A percentile compares a stretch with the other conserved stretches of the same genome.
phyloP scores from a whole-genome alignment of 2,329 filamentous ascomycete genomes.

The Talaromyces sp. region DNA sequence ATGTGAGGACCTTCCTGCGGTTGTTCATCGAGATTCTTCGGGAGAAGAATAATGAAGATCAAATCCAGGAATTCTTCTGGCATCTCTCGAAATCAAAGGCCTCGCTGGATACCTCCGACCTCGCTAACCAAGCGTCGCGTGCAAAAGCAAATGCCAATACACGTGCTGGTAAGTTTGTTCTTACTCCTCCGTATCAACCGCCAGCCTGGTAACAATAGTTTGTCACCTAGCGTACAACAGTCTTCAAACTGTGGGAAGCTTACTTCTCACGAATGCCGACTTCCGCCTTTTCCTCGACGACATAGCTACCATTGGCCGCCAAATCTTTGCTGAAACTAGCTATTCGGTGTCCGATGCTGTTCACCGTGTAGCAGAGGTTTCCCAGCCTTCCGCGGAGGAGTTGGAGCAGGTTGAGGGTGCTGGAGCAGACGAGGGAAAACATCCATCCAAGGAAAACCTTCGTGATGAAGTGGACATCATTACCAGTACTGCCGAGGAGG shows the following conservation, averaged over 20 bases:
- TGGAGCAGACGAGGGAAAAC: conserved; percentile 40
- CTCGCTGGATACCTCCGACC: conserved; percentile 60
- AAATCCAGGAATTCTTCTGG: conserved; percentile 91
- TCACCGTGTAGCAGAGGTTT: conserved; percentile 64
- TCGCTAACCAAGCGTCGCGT: conserved; percentile 56
- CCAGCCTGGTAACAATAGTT: not conserved
- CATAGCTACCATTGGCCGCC: conserved; percentile 68
- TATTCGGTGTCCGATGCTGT: conserved; percentile 72
- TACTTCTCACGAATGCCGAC: conserved; percentile 85
- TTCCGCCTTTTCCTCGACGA: conserved; percentile 84
- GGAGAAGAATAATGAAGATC: conserved; percentile 77
- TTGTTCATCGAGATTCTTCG: conserved; percentile 76
- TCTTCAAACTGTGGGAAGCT: conserved; percentile 71
- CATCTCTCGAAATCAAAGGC: conserved; percentile 70
- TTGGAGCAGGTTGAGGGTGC: conserved; percentile 46
- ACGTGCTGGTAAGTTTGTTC: conserved; percentile 52
- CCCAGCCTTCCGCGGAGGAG: conserved; percentile 64
- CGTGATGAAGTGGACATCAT: conserved; percentile 53
- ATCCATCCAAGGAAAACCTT: conserved; percentile 59
- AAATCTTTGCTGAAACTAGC: conserved; percentile 83
- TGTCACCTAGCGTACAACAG: conserved; percentile 63
- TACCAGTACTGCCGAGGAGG: conserved; percentile 32
- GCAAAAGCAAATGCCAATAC: conserved; percentile 66
- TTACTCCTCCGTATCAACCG: not conserved
- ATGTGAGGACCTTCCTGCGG: conserved; percentile 66